Evolutionary conservation across 2,329 filamentous ascomycete genomes (phyloP), one percentile per base, ranked within the genome.

Genomic region (Madurella mycetomatis): DNA sequence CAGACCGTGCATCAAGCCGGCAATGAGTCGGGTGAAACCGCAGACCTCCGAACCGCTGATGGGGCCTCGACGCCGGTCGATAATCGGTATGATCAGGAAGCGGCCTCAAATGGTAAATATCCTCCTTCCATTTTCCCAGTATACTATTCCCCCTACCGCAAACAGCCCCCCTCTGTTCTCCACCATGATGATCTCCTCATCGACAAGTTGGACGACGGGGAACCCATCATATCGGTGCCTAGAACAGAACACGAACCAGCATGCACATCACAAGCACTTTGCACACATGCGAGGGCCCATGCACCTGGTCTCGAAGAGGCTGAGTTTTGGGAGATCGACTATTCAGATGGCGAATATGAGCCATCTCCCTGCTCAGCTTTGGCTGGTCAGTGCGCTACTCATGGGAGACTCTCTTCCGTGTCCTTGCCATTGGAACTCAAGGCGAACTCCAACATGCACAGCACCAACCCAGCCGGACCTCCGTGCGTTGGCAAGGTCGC

Each of bases 191-290:
- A 54, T 3, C 34, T 31, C 25, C 16, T 25, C 52, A 71, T 70
- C 44, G 67, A 71, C 54, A 69, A 72, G 49, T 66, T 66, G 2
- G 67, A 70, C 41, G 65, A 69, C 50, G 58, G 60, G 12, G 53
- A 53, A 15, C 37, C 44, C 31, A 8, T 25, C 4, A 11, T 37
- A 15, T n/a, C 25, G n/a, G 18, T 40, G 17, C 18, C 13, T 40
- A 15, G 34, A 15, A 30, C 48, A 12, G 11, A n/a, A 19, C 37
- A 19, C 2, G 47, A 56, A 48, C 11, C 25, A 37, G 8, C 37
- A 3, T 18, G 32, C 7, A 19, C 53, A 5, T 34, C 41, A 19
- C 15, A 47, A 12, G 25, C 41, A 1, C 4, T n/a, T 13, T 30
- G 47, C 3, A 16, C 37, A 19, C 51, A 58, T 41, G 50, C 25